Conservation (phyloP, 2,329 filamentous ascomycete genomes). For the Ceratocystis huliohia region DNA sequence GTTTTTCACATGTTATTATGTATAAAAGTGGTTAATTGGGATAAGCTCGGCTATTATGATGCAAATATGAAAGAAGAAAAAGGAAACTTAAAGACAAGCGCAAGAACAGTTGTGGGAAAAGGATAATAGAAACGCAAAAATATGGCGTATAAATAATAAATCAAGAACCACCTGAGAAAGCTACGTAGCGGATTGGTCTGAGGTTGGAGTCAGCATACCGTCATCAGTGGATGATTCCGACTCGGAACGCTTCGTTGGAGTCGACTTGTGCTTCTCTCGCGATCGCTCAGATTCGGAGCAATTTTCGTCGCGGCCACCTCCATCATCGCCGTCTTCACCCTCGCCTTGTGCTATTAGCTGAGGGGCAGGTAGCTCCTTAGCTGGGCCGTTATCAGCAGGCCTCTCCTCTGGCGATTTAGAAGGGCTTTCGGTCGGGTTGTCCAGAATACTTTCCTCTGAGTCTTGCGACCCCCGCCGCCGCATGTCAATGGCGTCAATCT, state of each 20-base stretch:
- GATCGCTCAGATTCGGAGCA: background rate
- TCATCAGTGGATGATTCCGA: background rate
- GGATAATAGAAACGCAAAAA: background rate
- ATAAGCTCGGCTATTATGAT: background rate
- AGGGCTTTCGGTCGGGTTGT: too few species aligned
- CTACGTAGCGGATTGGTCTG: background rate
- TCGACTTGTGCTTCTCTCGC: background rate
- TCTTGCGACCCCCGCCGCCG: slow-evolving; percentile 21
- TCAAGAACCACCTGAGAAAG: background rate
- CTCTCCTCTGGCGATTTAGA: background rate
- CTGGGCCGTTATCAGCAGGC: too few species aligned
- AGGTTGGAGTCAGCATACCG: background rate
- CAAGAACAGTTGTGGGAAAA: background rate
- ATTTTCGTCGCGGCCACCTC: background rate
- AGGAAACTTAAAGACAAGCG: background rate
- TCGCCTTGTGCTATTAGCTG: background rate
- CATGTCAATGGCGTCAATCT: slow-evolving; percentile 30
- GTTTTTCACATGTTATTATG: background rate
- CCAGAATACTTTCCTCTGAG: slow-evolving; percentile 27
- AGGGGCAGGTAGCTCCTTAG: background rate
- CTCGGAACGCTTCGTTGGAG: background rate
- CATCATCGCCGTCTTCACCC: slow-evolving; percentile 13
- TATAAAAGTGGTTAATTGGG: background rate
- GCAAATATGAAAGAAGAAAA: background rate
- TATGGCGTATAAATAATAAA: background rate